Base-by-base conservation (phyloP, 2,329 filamentous ascomycete genomes). In the Phyllosticta paracitricarpa region DNA sequence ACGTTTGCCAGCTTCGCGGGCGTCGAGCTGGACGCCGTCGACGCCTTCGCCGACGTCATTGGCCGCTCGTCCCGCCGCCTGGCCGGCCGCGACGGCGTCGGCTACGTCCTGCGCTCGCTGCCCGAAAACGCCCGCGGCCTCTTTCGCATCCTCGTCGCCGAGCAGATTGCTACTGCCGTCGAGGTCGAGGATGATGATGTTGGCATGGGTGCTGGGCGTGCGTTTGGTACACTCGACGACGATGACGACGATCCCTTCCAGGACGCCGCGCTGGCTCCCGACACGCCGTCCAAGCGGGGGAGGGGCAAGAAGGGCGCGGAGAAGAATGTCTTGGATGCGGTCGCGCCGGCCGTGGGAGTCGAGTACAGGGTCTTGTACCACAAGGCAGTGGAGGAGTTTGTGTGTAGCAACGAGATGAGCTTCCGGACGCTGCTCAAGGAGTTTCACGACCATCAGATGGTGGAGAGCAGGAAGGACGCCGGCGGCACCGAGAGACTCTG, bases 401-500 rank as follows among this genome's bases (percentile, higher is more conserved):
- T 99, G 57, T 97, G 93, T 73, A 94, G 89, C 67, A 96, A 89
- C 63, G 94, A 97, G 77, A 91, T 97, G 83, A 91, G 90, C 64
- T 97, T 97, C 77, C 83, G 94, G 63, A 96, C 92, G 26, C 73
- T 99, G 71, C 76, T 99, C 64, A 97, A 97, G 76, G 94, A 99
- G 82, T 94, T 99, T 73, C 91, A 97, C 71, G 94, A 99, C 69
- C 94, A 99, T 77, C 91, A 97, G 70, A 97, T 99, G 85, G 89
- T 99, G 65, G 90, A 90, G 61, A 95, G 89, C 64, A 84, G 86
- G 64, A 93, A 93, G 70, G 93, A 99, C 72, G 82, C 84, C 0
- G 79, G 92, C 61, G 94, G 94, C 2, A 92, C 88, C 2, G 94
- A 97, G 72, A 78, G 94, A 58, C 75, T 99, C 55, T 88, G 89